These are phyloP conservation scores for Xylaria sp. DNA, from an alignment of 2,329 filamentous ascomycete genomes.

Conservation along the genomic window DNA sequence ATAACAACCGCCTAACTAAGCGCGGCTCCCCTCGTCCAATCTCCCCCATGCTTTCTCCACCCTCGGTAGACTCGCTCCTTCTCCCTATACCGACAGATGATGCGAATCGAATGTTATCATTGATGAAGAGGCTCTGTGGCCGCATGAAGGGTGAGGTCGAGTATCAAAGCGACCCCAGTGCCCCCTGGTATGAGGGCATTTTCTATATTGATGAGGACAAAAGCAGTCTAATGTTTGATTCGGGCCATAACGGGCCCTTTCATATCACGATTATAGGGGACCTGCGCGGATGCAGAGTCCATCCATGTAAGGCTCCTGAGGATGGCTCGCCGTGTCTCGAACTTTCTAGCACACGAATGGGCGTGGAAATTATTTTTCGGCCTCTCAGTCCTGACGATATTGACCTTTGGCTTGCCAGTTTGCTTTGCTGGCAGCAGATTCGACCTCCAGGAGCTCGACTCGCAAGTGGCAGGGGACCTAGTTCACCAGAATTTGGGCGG, in stretches of 20 bases:
- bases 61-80: slow-evolving; percentile 69
- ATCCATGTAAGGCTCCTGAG: slow-evolving; percentile 62
- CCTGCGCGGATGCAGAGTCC: slow-evolving; percentile 77
- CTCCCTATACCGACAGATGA: slow-evolving; percentile 72
- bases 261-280: slow-evolving; percentile 77
- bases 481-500: slow-evolving; percentile 53
- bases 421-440: slow-evolving; percentile 84
- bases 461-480: slow-evolving; percentile 55
- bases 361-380: slow-evolving; percentile 71
- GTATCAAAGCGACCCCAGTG: slow-evolving; percentile 71
- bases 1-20: slow-evolving; percentile 65
- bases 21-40: slow-evolving; percentile 66
- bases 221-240: slow-evolving; percentile 79
- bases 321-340: slow-evolving; percentile 63
- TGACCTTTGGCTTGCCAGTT: slow-evolving; percentile 82
- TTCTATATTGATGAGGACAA: slow-evolving; percentile 82
- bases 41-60: slow-evolving; percentile 65
- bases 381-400: slow-evolving; percentile 73
- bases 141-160: slow-evolving; percentile 83
- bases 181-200: slow-evolving; percentile 75
- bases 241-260: slow-evolving; percentile 72
- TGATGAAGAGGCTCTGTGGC: slow-evolving; percentile 83
- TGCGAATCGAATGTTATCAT: slow-evolving; percentile 75
- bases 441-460: slow-evolving; percentile 68
- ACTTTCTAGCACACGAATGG: slow-evolving; percentile 63